Percentiles rank a stretch among this genome's conserved stretches.
Conservation (phyloP, 257 asterid species). For the Gentiana dahurica region DNA sequence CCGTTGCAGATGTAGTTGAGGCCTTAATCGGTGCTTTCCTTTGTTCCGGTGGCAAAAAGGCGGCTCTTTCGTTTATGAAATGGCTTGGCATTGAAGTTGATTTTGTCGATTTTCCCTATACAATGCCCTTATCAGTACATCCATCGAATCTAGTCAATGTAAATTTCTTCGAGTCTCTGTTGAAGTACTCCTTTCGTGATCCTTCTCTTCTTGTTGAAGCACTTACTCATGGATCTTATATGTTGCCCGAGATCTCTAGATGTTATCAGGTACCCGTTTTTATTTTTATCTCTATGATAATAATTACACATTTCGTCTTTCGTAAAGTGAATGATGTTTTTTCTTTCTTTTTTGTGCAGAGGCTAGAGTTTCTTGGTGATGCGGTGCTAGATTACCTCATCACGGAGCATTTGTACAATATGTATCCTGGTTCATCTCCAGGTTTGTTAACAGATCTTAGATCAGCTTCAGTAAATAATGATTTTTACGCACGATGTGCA, state of each 20-base stretch:
- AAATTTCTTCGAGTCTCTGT: constrained; percentile 30
- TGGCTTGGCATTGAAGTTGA: constrained; percentile 62
- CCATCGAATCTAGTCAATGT: constrained; percentile 45
- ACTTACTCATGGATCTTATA: constrained; percentile 81
- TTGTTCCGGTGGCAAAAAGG: constrained; percentile 49
- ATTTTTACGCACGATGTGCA: constrained; percentile 60
- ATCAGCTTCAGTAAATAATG: constrained; percentile 82
- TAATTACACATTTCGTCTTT: too few relatives aligned
- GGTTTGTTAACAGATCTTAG: constrained; percentile 74
- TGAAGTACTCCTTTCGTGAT: constrained; percentile 47
- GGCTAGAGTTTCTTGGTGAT: constrained; percentile 88
- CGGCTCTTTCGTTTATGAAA: constrained; percentile 58
- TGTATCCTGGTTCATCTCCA: constrained; percentile 52
- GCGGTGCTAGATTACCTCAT: constrained; percentile 68
- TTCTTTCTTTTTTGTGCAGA: constrained; percentile 23
- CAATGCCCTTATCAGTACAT: constrained; percentile 24
- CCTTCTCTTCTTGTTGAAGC: constrained; percentile 77
- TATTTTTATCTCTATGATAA: too few relatives aligned
- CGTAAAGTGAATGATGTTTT: too few relatives aligned
- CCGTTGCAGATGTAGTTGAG: constrained; percentile 68
- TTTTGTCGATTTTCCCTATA: constrained; percentile 27
- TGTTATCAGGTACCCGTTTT: constrained; percentile 64
- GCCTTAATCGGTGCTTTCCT: constrained; percentile 90
- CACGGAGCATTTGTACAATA: constrained; percentile 41
- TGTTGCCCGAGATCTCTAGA: constrained; percentile 73